A percentile compares a stretch with the other conserved stretches of the same genome.
Evolutionary conservation across 345 rosid species (phyloP).

Genomic region (Bruguiera gymnorhiza): DNA sequence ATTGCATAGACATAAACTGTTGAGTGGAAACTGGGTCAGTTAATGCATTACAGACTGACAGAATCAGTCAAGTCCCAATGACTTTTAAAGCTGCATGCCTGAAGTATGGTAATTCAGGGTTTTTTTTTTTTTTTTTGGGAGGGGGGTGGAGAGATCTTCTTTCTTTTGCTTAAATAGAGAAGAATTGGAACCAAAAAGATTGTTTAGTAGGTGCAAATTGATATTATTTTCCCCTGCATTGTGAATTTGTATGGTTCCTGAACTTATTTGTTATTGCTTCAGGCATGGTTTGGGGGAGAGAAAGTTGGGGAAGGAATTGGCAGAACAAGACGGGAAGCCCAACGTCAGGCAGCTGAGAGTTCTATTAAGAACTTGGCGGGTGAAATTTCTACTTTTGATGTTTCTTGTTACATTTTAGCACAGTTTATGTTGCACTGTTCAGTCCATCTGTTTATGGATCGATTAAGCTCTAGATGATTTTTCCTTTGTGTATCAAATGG

Average conservation of each 20-base stretch:
- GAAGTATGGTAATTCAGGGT: not conserved
- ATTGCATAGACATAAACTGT: too few species aligned
- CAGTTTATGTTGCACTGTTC: not conserved
- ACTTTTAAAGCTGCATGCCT: not conserved
- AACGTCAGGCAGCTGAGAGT: conserved; percentile 69
- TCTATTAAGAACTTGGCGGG: conserved; percentile 74
- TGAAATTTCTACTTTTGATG: conserved; percentile 30
- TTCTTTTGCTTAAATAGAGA: conserved; percentile 1
- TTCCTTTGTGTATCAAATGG: too few species aligned
- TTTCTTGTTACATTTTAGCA: not conserved
- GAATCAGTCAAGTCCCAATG: too few species aligned
- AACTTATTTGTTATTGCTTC: conserved; percentile 21
- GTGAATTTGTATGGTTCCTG: conserved; percentile 10
- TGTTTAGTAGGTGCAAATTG: not conserved
- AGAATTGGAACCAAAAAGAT: not conserved
- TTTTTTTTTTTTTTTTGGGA: too few species aligned
- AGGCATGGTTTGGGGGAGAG: conserved; percentile 88
- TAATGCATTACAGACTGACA: too few species aligned
- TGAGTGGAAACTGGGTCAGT: too few species aligned
- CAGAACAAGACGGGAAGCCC: conserved; percentile 85
- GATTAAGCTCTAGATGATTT: too few species aligned
- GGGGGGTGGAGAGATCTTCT: not conserved
- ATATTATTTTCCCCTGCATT: conserved; percentile 6
- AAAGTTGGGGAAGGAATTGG: conserved; percentile 81
- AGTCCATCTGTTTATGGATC: too few species aligned